Evolutionary conservation across 805 yeast genomes (phyloP).

Genomic region (Maudiozyma barnettii): DNA sequence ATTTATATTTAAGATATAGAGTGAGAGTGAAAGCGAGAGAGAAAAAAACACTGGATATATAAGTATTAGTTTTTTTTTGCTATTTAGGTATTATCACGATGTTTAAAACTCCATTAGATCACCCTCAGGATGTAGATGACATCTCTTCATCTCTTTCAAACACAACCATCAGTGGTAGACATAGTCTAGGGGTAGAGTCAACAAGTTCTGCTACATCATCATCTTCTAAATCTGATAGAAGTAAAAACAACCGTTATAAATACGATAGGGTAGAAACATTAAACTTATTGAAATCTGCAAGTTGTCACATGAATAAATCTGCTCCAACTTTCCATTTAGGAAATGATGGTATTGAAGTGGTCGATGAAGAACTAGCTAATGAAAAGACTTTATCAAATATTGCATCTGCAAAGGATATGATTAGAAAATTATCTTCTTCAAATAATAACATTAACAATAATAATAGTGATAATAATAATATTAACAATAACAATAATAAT

Average conservation of each 20-base stretch:
- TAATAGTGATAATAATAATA: neutral
- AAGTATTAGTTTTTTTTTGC: no score
- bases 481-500: neutral
- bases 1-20: no score
- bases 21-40: no score
- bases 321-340: conserved; percentile 3
- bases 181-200: neutral
- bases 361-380: conserved; percentile 4
- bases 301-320: neutral
- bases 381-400: conserved; percentile 5
- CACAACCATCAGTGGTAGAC: neutral
- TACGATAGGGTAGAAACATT: conserved; percentile 4
- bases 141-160: neutral
- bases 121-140: neutral
- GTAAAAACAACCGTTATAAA: neutral
- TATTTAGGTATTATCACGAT: neutral
- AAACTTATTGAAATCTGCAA: neutral
- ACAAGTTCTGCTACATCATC: neutral
- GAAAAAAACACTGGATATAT: no score
- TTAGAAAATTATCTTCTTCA: conserved; percentile 13
- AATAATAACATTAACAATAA: neutral
- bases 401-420: conserved; percentile 15
- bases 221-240: neutral
- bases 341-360: conserved; percentile 2
- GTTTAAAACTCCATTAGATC: neutral